Evolutionary conservation across 257 asterid genomes (phyloP).

Genomic region (Salvia rosmarinus): DNA sequence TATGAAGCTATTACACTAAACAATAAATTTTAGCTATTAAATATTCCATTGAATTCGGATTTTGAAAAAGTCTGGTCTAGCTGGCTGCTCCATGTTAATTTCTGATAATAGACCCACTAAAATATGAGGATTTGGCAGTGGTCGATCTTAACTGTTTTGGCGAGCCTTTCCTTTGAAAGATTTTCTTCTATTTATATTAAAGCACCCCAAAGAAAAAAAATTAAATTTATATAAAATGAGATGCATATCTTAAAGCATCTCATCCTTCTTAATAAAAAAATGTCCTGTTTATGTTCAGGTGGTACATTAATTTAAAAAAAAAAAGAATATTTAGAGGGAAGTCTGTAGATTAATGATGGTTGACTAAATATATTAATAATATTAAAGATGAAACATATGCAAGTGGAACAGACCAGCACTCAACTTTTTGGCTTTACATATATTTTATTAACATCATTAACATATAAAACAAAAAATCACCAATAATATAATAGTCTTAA

Average conservation of each 20-base stretch:
- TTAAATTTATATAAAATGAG: neutral
- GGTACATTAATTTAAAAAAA: neutral
- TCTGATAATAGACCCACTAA: conserved; percentile 32
- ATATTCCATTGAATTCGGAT: neutral
- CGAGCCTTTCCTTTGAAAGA: neutral
- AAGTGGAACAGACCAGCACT: conserved; percentile 39
- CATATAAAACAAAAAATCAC: neutral
- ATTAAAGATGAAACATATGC: conserved; percentile 10
- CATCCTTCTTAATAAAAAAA: neutral
- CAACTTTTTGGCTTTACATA: conserved; percentile 30
- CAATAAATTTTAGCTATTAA: no score
- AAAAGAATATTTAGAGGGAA: conserved; percentile 7
- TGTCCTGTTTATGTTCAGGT: conserved; percentile 21
- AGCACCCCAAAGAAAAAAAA: neutral
- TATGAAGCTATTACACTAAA: no score
- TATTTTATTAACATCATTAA: conserved; percentile 22
- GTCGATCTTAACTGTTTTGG: conserved; percentile 17
- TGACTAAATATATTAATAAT: conserved; percentile 42
- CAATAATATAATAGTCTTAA: conserved; percentile 25
- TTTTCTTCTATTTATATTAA: conserved; percentile 1
- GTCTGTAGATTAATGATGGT: conserved; percentile 39
- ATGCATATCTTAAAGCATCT: conserved; percentile 24
- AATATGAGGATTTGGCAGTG: conserved; percentile 27
- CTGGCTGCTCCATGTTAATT: conserved; percentile 33
- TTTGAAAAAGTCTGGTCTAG: conserved; percentile 1